A percentile compares a stretch with the other conserved stretches of the same genome.
phyloP scores from a whole-genome alignment of 1,284 basidiomycete species.

The Anthracocystis setariae region DNA sequence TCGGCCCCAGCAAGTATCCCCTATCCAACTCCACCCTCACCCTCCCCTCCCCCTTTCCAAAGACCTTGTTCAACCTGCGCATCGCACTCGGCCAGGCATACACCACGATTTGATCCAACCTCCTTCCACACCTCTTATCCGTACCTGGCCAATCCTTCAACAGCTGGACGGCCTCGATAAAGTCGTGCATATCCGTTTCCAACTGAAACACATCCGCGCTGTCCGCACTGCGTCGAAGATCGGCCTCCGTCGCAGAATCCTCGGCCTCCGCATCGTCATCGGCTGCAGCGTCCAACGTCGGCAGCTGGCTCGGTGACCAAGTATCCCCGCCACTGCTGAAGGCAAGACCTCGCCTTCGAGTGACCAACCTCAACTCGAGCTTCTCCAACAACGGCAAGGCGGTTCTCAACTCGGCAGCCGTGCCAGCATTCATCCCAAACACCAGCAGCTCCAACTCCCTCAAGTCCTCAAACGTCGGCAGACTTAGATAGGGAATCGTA shows the following conservation, averaged over 20 bases:
- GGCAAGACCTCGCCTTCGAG: constrained; percentile 23
- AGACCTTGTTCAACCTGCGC: constrained; percentile 13
- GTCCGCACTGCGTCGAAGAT: constrained; percentile 6
- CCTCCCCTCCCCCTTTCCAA: constrained; percentile 3
- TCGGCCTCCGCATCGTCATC: constrained; percentile 5
- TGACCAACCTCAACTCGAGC: constrained; percentile 49
- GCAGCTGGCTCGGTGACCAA: constrained; percentile 29
- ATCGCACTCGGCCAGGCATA: constrained; percentile 43
- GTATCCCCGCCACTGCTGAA: constrained; percentile 26
- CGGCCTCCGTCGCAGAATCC: constrained; percentile 11
- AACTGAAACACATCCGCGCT: constrained; percentile 28
- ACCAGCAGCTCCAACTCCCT: constrained; percentile 49
- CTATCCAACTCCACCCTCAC: constrained; percentile 25
- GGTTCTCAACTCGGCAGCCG: constrained; percentile 38
- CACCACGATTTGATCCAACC: constrained; percentile 30
- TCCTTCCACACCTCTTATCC: constrained; percentile 21
- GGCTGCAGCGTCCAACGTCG: constrained; percentile 14
- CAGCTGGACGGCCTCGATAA: constrained; percentile 33
- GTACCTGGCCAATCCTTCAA: constrained; percentile 30
- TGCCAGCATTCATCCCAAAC: constrained; percentile 48
- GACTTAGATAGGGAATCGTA: constrained; percentile 47
- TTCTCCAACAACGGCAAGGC: constrained; percentile 38
- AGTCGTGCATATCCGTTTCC: constrained; percentile 40
- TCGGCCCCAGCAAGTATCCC: constrained; percentile 40
- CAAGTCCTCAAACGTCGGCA: constrained; percentile 53